Evolutionary conservation across 495 filamentous ascomycete genomes (phyloP).

Genomic region (Penicillium canescens): DNA sequence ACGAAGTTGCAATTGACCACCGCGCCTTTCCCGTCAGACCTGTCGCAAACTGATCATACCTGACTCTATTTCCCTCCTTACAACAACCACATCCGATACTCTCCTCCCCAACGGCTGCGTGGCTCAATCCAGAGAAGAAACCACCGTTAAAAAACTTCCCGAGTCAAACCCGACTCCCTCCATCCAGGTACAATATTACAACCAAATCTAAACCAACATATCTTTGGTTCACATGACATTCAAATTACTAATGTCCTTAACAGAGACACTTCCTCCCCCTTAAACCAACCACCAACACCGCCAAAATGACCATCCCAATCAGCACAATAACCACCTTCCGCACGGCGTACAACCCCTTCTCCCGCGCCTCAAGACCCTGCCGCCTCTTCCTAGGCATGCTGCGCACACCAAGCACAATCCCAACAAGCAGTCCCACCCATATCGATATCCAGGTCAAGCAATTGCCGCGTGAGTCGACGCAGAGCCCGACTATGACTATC

Average conservation of each 20-base stretch:
- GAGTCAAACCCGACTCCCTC: conserved; percentile 1
- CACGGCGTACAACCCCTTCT: conserved; percentile 92
- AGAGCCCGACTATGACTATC: conserved; percentile 58
- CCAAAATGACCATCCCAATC: conserved; percentile 73
- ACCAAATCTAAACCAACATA: not conserved
- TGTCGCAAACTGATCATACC: not conserved
- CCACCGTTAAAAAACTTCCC: conserved; percentile 25
- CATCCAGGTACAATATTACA: conserved; percentile 15
- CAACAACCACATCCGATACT: not conserved
- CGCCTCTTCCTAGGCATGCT: conserved; percentile 84
- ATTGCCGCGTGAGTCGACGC: conserved; percentile 62
- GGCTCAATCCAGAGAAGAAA: not conserved
- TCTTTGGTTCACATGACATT: not conserved
- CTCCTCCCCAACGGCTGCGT: not conserved
- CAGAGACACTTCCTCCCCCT: not conserved
- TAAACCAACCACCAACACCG: not conserved
- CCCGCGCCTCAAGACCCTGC: conserved; percentile 69
- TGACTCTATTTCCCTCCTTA: not conserved
- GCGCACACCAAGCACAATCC: conserved; percentile 60
- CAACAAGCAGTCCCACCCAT: conserved; percentile 69
- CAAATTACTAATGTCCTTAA: not conserved
- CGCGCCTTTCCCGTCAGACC: not conserved
- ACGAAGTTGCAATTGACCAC: conserved; percentile 5
- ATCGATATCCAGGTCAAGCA: conserved; percentile 72
- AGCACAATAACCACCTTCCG: conserved; percentile 72